Conservation (phyloP, 306 rosid species). For the Prunus padus region DNA sequence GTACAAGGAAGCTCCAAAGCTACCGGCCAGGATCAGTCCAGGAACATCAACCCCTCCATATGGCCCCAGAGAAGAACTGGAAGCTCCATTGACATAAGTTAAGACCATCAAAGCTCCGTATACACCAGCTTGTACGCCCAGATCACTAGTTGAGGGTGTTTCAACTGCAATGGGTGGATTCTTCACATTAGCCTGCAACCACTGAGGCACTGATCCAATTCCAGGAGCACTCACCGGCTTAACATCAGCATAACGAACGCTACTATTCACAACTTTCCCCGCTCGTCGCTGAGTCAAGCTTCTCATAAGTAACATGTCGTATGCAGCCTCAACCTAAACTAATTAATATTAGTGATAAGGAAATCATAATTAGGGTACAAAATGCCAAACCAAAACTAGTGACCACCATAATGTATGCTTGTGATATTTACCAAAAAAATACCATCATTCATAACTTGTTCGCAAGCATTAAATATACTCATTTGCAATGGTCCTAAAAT, state of each 20-base stretch:
- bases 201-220: constrained; percentile 62
- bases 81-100: constrained; percentile 67
- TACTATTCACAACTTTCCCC: constrained; percentile 76
- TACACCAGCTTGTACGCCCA: constrained; percentile 90
- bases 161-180: constrained; percentile 68
- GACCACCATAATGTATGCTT: neutral
- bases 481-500: neutral
- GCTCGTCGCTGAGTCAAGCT: constrained; percentile 88
- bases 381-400: neutral
- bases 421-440: neutral
- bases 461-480: neutral
- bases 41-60: constrained; percentile 85
- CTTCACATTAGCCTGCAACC: constrained; percentile 68
- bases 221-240: constrained; percentile 66
- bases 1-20: constrained; percentile 98
- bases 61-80: constrained; percentile 44
- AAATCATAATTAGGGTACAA: neutral
- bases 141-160: constrained; percentile 68
- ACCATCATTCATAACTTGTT: neutral
- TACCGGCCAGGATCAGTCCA: constrained; percentile 96
- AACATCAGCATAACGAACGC: constrained; percentile 87
- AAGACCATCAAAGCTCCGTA: constrained; percentile 91
- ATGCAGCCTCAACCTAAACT: constrained; percentile 92
- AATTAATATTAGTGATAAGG: constrained; percentile 17
- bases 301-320: constrained; percentile 94